Percentiles rank a stretch among this genome's conserved stretches.
These are phyloP conservation scores for Aspergillus pseudonomiae DNA, from an alignment of 2,329 filamentous ascomycete genomes.

Conservation along the genomic window DNA sequence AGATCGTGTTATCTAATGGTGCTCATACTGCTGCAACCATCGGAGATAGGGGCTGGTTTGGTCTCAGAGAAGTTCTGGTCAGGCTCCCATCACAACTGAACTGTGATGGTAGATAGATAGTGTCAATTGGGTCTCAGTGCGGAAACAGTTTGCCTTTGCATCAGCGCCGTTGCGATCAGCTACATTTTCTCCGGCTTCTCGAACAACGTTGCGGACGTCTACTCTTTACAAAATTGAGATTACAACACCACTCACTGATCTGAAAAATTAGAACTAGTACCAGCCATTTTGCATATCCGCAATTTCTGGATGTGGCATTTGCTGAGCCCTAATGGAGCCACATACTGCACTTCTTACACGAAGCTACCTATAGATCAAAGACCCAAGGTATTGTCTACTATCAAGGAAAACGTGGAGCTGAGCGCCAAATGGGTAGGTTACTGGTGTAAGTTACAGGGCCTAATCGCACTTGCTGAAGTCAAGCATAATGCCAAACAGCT, in stretches of 20 bases:
- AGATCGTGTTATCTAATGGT: neutral
- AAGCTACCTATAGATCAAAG: conserved; percentile 19
- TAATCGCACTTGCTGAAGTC: neutral
- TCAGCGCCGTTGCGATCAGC: no score
- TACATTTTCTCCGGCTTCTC: no score
- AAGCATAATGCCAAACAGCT: neutral
- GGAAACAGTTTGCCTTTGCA: neutral
- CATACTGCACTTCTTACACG: conserved; percentile 29
- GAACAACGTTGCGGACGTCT: conserved; percentile 29
- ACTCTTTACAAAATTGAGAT: conserved; percentile 18
- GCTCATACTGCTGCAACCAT: neutral
- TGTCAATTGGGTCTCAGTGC: neutral
- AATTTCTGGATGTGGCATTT: conserved; percentile 49
- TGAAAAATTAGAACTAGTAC: conserved; percentile 28
- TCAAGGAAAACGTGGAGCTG: conserved; percentile 13
- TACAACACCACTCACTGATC: conserved; percentile 19
- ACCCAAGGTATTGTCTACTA: conserved; percentile 23
- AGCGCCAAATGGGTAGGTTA: conserved; percentile 36
- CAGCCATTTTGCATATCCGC: conserved; percentile 41
- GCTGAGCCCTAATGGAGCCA: conserved; percentile 30
- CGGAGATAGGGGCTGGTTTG: neutral
- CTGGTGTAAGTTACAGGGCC: conserved; percentile 30
- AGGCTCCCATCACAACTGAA: neutral
- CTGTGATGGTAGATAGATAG: neutral
- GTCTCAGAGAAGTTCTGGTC: neutral